Base-by-base conservation (phyloP, 2,329 filamentous ascomycete genomes). In the Pseudocercospora vitis region DNA sequence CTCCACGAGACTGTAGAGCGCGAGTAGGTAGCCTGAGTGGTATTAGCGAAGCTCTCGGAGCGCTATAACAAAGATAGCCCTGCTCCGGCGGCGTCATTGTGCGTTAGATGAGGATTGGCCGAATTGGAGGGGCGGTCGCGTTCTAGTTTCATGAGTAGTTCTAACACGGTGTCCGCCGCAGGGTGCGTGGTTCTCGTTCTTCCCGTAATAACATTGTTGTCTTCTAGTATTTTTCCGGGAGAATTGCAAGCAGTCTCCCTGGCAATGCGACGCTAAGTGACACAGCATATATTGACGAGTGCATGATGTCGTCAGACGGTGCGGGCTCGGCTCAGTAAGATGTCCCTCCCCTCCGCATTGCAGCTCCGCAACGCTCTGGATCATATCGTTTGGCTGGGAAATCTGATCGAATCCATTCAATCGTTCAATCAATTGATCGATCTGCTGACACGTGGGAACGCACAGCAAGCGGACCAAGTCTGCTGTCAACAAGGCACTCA, bases 401-500 rank as follows among this genome's bases (percentile, higher is more conserved):
- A n/a, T n/a, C n/a, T n/a, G n/a, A n/a, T n/a, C n/a, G n/a, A n/a
- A n/a, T n/a, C n/a, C n/a, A n/a, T n/a, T n/a, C n/a, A n/a, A n/a
- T n/a, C n/a, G 35, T 11, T 18, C 35, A 26, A 37, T 24, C 45
- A 49, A 3, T 16, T 31, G 42, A 46, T 31, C 42, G 31, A 46
- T 29, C 31, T 26, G 42, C 33, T 39, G 23, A 47, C 28, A 9
- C 19, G 14, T 40, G 33, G 48, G 31, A 52, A 35, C 24, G 42
- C 26, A 16, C 73, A 75, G 53, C 68, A 76, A 75, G 65, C 72
- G 74, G 53, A 71, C 69, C 66, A 81, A 78, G 64, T 79, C 78
- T 58, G 70, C 75, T 44, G 71, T 82, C 55, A 78, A 80, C 42
- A 75, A 80, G 56, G 78, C 80, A 28, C 68, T 83, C 18, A 71